Conservation (phyloP, 2,329 filamentous ascomycete species). For the Trematosphaeria pertusa region DNA sequence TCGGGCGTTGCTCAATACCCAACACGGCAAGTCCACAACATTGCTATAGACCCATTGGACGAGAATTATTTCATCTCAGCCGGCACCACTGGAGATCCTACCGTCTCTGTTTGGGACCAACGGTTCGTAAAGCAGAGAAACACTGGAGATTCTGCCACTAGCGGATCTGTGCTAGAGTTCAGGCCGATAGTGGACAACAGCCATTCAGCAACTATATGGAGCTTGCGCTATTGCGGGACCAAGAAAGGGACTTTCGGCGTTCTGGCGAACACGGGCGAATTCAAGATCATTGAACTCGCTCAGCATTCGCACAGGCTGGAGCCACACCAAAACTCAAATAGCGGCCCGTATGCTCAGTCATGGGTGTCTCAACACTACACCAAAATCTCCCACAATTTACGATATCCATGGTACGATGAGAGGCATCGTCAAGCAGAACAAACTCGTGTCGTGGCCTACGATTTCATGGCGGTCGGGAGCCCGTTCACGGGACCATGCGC, state of each 20-base stretch:
- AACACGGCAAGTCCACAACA: slow-evolving; percentile 68
- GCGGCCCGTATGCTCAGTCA: slow-evolving; percentile 28
- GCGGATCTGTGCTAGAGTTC: slow-evolving; percentile 63
- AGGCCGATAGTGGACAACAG: slow-evolving; percentile 60
- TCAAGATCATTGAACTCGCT: slow-evolving; percentile 63
- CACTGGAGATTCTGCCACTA: slow-evolving; percentile 60
- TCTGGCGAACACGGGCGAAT: slow-evolving; percentile 65
- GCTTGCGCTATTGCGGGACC: slow-evolving; percentile 65
- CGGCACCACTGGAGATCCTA: slow-evolving; percentile 72
- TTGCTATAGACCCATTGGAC: slow-evolving; percentile 80
- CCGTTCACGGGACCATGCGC: slow-evolving; percentile 57
- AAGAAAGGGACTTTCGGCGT: slow-evolving; percentile 65
- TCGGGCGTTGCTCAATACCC: slow-evolving; percentile 57
- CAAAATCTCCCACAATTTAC: slow-evolving; percentile 50
- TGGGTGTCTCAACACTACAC: slow-evolving; percentile 56
- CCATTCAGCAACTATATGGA: slow-evolving; percentile 64
- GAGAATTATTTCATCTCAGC: slow-evolving; percentile 86
- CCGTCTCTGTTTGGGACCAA: slow-evolving; percentile 79
- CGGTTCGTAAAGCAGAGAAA: slow-evolving; percentile 55
- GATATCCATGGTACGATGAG: slow-evolving; percentile 55
- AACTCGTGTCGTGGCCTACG: slow-evolving; percentile 64
- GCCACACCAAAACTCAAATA: slow-evolving; percentile 26
- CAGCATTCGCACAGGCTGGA: slow-evolving; percentile 53
- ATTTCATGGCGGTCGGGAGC: slow-evolving; percentile 61
- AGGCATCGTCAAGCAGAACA: slow-evolving; percentile 53